These are phyloP conservation scores for Escovopsis weberi DNA, from an alignment of 2,329 filamentous ascomycete species.

Conservation along the genomic window DNA sequence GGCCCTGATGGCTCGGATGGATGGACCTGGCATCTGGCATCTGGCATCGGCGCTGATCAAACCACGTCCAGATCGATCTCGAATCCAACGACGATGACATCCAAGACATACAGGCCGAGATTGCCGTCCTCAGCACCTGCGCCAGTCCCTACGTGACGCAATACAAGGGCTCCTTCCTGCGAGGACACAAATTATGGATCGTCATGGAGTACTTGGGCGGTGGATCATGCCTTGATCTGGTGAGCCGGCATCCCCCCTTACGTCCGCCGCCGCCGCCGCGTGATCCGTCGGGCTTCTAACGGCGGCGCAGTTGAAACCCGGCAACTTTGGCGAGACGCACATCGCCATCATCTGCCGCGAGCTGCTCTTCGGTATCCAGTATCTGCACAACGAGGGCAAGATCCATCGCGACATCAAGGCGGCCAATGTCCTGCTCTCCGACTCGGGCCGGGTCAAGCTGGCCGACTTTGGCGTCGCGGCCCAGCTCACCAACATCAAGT, in stretches of 20 bases:
- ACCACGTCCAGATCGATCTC: conserved; percentile 71
- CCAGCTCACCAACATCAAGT: conserved; percentile 94
- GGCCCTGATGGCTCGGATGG: no score
- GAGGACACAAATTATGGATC: conserved; percentile 96
- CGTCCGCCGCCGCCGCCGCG: neutral
- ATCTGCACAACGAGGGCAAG: conserved; percentile 85
- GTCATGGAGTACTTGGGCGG: conserved; percentile 97
- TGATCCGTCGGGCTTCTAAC: conserved; percentile 4
- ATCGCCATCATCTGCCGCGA: conserved; percentile 92
- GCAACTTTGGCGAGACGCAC: conserved; percentile 73
- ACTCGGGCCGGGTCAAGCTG: conserved; percentile 81
- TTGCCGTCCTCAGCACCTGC: conserved; percentile 87
- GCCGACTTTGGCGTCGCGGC: conserved; percentile 96
- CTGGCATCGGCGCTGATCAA: neutral
- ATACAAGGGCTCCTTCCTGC: conserved; percentile 93
- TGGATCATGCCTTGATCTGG: conserved; percentile 86
- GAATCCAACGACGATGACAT: conserved; percentile 98
- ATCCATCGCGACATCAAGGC: conserved; percentile 97
- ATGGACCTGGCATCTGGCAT: no score
- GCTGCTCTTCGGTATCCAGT: conserved; percentile 77
- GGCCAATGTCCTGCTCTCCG: conserved; percentile 86
- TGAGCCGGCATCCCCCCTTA: conserved; percentile 25
- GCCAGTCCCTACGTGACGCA: conserved; percentile 87
- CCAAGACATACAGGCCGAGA: conserved; percentile 94
- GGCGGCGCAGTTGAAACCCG: conserved; percentile 64